A percentile compares a stretch with the other conserved stretches of the same genome.
Evolutionary conservation across 306 rosid genomes (phyloP).

Genomic region (Neltuma alba): DNA sequence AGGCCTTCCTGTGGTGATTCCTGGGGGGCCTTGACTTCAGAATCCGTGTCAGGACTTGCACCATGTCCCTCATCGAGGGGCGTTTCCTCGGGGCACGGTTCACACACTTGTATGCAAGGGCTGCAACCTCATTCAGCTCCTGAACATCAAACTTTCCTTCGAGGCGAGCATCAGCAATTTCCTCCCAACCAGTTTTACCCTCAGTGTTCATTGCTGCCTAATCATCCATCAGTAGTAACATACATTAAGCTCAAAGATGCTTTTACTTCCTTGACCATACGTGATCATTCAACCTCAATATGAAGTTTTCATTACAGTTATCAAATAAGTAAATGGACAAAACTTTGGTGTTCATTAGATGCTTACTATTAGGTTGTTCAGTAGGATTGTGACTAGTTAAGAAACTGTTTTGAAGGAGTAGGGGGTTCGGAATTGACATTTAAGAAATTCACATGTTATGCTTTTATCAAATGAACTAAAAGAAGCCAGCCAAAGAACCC

Average conservation of each 20-base stretch:
- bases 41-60: slow-evolving; percentile 77
- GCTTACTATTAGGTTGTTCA: not conserved
- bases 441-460: too few relatives aligned
- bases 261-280: not conserved
- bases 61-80: slow-evolving; percentile 92
- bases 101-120: slow-evolving; percentile 88
- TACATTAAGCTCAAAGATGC: slow-evolving; percentile 27
- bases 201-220: slow-evolving; percentile 96
- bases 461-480: not conserved
- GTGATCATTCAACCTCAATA: not conserved
- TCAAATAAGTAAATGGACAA: not conserved
- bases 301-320: not conserved
- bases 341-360: not conserved
- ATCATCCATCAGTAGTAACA: slow-evolving; percentile 34
- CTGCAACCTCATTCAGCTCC: slow-evolving; percentile 88
- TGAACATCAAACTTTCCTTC: slow-evolving; percentile 75
- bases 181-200: slow-evolving; percentile 98
- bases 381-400: not conserved
- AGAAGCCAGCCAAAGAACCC: not conserved
- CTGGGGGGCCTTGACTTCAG: slow-evolving; percentile 63
- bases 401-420: not conserved
- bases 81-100: slow-evolving; percentile 75
- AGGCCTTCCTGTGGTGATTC: slow-evolving; percentile 63
- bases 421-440: not conserved
- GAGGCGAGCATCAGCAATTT: slow-evolving; percentile 75